phyloP scores from a whole-genome alignment of 2,329 filamentous ascomycete species.

The Fusarium hostae region DNA sequence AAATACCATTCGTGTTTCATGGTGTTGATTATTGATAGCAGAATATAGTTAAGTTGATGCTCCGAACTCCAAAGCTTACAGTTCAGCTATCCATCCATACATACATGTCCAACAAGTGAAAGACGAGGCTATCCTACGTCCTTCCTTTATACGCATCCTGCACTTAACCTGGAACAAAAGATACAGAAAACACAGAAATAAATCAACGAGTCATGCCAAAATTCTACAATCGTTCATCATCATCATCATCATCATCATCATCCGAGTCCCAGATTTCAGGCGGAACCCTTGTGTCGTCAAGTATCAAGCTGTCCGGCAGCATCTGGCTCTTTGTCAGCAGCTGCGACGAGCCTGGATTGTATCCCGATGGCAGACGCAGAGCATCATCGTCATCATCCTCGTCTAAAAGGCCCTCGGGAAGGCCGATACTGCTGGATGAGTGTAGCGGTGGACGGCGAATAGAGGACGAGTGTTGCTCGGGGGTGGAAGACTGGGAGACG shows the following conservation, averaged over 20 bases:
- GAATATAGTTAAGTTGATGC: neutral
- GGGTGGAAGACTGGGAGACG: slow-evolving; percentile 50
- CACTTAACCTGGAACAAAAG: neutral
- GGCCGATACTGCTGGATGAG: slow-evolving; percentile 43
- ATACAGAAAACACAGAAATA: neutral
- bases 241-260: slow-evolving; percentile 46
- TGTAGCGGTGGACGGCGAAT: slow-evolving; percentile 24
- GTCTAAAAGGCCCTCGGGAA: slow-evolving; percentile 29
- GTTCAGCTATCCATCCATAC: neutral
- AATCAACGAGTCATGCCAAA: neutral
- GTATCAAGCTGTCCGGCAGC: slow-evolving; percentile 59
- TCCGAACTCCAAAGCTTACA: slow-evolving; percentile 23
- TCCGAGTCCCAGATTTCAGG: slow-evolving; percentile 54
- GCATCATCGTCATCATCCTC: slow-evolving; percentile 46
- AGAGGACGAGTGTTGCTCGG: slow-evolving; percentile 38
- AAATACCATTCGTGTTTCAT: neutral
- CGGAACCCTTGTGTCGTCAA: slow-evolving; percentile 49
- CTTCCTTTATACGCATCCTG: neutral
- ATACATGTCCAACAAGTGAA: slow-evolving; percentile 8
- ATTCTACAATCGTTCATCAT: slow-evolving; percentile 33
- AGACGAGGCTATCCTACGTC: neutral
- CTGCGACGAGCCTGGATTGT: slow-evolving; percentile 53
- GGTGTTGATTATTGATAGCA: neutral
- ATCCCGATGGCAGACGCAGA: slow-evolving; percentile 17
- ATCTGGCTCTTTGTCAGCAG: slow-evolving; percentile 64